phyloP scores from a whole-genome alignment of 2,329 filamentous ascomycete genomes.

The Beauveria caledonica region DNA sequence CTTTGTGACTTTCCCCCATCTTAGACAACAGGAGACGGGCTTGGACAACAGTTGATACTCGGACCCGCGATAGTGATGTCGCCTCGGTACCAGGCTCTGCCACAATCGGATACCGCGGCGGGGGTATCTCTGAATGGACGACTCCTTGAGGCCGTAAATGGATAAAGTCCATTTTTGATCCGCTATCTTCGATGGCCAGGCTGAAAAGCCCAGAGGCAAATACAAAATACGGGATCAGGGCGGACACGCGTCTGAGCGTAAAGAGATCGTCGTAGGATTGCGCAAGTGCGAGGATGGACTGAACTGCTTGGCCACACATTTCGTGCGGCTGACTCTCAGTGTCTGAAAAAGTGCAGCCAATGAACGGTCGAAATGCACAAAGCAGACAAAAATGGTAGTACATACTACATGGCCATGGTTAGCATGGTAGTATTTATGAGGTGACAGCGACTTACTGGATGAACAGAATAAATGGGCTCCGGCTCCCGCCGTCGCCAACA shows the following conservation, averaged over 20 bases:
- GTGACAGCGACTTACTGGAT: slow-evolving; percentile 12
- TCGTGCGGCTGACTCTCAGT: slow-evolving; percentile 7
- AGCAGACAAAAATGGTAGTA: slow-evolving; percentile 16
- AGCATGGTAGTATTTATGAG: neutral
- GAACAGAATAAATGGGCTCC: slow-evolving; percentile 14
- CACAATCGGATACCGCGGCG: too few relatives aligned
- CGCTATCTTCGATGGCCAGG: slow-evolving; percentile 2
- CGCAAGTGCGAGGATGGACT: slow-evolving; percentile 6
- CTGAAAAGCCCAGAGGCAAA: slow-evolving; percentile 12
- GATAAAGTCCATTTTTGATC: neutral
- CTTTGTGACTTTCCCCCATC: slow-evolving; percentile 6
- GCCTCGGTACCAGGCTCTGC: neutral
- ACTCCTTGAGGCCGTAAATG: neutral
- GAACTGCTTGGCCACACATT: neutral
- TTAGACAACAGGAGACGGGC: slow-evolving; percentile 8
- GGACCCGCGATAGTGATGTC: neutral
- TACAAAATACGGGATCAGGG: slow-evolving; percentile 13
- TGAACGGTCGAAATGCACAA: slow-evolving; percentile 13
- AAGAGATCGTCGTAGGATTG: slow-evolving; percentile 17
- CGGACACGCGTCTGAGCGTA: slow-evolving; percentile 14
- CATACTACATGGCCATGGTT: slow-evolving; percentile 9
- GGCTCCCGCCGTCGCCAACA: neutral
- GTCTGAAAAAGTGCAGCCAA: neutral
- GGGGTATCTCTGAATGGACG: neutral
- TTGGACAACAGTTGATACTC: slow-evolving; percentile 4